Percentiles rank a stretch among this genome's conserved stretches.
phyloP scores from a whole-genome alignment of 768 basidiomycete species.

The Botryobasidium botryosum region DNA sequence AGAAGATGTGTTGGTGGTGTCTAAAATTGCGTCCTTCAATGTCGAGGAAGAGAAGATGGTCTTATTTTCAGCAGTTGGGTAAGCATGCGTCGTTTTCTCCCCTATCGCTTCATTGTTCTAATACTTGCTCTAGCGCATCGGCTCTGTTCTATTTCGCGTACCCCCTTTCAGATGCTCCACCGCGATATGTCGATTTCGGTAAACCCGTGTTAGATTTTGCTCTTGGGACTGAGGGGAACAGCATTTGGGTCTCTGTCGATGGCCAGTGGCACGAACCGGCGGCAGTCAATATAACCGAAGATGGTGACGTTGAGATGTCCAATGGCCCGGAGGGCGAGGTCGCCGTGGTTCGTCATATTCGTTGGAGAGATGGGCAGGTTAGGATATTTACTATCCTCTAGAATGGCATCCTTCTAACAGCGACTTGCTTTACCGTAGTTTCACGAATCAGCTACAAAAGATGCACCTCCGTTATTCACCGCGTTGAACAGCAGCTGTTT shows the following conservation, averaged over 20 bases:
- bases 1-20: conserved; percentile 34
- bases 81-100: conserved; percentile 15
- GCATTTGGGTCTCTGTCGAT: conserved; percentile 36
- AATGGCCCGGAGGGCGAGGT: conserved; percentile 14
- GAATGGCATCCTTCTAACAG: conserved; percentile 5
- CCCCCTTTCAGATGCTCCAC: conserved; percentile 8
- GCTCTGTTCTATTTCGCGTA: conserved; percentile 39
- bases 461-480: not conserved
- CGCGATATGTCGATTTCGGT: conserved; percentile 30
- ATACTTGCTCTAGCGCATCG: conserved; percentile 31
- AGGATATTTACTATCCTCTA: conserved; percentile 28
- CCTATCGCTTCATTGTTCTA: not conserved
- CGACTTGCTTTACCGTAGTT: not conserved
- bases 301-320: conserved; percentile 21
- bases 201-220: conserved; percentile 46
- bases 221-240: conserved; percentile 18
- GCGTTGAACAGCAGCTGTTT: conserved; percentile 17
- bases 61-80: conserved; percentile 64
- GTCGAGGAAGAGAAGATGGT: conserved; percentile 26
- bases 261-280: too few species aligned
- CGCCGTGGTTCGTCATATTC: not conserved
- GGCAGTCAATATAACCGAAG: too few species aligned
- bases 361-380: conserved; percentile 13
- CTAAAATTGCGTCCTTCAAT: conserved; percentile 33
- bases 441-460: not conserved